Evolutionary conservation across 352 stramenopile genomes (phyloP).

Genomic region (Phytophthora cactorum): DNA sequence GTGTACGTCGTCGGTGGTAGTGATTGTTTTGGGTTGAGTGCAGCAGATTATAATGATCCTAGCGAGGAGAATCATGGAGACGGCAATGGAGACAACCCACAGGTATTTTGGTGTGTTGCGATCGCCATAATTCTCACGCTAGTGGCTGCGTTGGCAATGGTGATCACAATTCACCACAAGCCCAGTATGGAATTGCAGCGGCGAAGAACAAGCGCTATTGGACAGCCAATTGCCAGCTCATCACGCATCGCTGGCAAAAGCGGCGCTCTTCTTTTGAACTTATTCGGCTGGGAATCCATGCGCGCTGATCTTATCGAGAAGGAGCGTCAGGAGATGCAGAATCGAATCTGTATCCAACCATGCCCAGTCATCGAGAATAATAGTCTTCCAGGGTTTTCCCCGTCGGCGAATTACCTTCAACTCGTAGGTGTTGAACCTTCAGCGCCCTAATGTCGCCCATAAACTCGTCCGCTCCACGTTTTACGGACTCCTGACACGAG

Average conservation of each 20-base stretch:
- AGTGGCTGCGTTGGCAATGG: conserved; percentile 26
- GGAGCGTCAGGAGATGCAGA: conserved; percentile 32
- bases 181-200: conserved; percentile 20
- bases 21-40: conserved; percentile 16
- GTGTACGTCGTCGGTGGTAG: conserved; percentile 29
- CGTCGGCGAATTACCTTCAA: conserved; percentile 30
- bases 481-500: conserved; percentile 25
- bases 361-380: conserved; percentile 5
- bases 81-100: not conserved
- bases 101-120: conserved; percentile 37
- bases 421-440: conserved; percentile 21
- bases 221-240: conserved; percentile 19
- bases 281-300: conserved; percentile 58
- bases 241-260: conserved; percentile 20
- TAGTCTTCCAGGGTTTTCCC: conserved; percentile 14
- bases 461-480: conserved; percentile 19
- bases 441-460: conserved; percentile 28
- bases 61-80: not conserved
- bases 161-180: conserved; percentile 28
- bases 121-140: conserved; percentile 34
- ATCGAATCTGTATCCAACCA: conserved; percentile 1
- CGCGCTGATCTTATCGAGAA: conserved; percentile 51
- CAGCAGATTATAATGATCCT: not conserved
- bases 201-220: conserved; percentile 17
- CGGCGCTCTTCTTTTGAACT: conserved; percentile 31